Percentiles rank a stretch among this genome's conserved stretches.
phyloP scores from a whole-genome alignment of 1,284 basidiomycete species.

The Ceratobasidium sp. region DNA sequence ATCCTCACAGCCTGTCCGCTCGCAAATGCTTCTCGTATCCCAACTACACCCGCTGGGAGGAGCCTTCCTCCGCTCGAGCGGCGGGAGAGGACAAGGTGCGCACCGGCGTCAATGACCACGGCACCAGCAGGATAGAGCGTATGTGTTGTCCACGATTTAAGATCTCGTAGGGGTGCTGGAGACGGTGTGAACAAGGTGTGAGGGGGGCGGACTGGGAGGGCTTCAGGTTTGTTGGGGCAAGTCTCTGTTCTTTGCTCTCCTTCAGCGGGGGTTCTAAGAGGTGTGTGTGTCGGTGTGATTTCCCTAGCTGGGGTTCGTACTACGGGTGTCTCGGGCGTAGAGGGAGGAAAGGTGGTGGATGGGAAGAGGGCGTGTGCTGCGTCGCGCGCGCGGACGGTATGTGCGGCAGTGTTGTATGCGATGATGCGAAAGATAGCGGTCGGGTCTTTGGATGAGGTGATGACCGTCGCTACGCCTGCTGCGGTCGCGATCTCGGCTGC shows the following conservation, averaged over 20 bases:
- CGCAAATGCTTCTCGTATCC: constrained; percentile 89
- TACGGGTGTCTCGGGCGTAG: constrained; percentile 46
- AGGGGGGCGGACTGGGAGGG: constrained; percentile 63
- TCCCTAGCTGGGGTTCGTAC: constrained; percentile 34
- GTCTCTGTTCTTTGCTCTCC: constrained; percentile 17
- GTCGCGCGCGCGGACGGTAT: constrained; percentile 27
- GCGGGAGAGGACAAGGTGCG: constrained; percentile 84
- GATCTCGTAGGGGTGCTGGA: constrained; percentile 79
- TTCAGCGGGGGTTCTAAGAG: constrained; percentile 33
- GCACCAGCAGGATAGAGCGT: constrained; percentile 89
- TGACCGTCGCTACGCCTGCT: constrained; percentile 94
- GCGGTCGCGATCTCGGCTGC: constrained; percentile 97
- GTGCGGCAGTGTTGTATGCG: constrained; percentile 66
- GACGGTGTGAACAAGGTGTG: constrained; percentile 91
- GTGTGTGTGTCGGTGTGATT: constrained; percentile 39
- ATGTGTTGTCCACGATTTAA: constrained; percentile 96
- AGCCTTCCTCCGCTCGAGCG: constrained; percentile 90
- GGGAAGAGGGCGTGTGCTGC: constrained; percentile 53
- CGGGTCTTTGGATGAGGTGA: constrained; percentile 85
- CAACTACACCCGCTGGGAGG: constrained; percentile 89
- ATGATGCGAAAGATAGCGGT: constrained; percentile 85
- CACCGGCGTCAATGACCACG: constrained; percentile 89
- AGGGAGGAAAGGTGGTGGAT: constrained; percentile 51
- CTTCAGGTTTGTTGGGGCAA: constrained; percentile 24
- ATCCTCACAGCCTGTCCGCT: constrained; percentile 94